Percentiles rank a stretch among this genome's conserved stretches.
phyloP scores from a whole-genome alignment of 257 asterid species.

The Fraxinus anomala region DNA sequence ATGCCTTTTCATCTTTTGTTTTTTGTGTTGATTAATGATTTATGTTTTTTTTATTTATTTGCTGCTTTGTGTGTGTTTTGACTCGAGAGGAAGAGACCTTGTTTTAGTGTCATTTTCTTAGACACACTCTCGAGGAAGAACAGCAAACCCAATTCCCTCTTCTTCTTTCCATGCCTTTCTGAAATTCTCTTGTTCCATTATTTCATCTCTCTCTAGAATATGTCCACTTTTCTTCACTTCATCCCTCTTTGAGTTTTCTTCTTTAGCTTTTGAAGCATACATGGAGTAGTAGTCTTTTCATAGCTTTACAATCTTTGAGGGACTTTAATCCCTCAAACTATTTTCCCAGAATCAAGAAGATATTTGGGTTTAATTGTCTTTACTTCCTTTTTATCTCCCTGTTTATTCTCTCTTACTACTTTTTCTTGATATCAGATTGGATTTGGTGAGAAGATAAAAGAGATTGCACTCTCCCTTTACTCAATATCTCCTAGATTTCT shows the following conservation, averaged over 20 bases:
- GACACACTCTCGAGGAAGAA: conserved; percentile 82
- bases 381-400: neutral
- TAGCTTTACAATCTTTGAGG: conserved; percentile 26
- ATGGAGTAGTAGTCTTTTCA: conserved; percentile 39
- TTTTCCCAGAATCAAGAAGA: conserved; percentile 25
- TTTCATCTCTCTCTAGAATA: conserved; percentile 2
- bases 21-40: neutral
- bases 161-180: conserved; percentile 37
- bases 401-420: conserved; percentile 13
- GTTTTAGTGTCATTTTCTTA: conserved; percentile 84
- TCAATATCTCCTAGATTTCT: neutral
- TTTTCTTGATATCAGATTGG: conserved; percentile 30
- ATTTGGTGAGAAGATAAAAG: conserved; percentile 14
- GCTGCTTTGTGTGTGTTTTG: conserved; percentile 41
- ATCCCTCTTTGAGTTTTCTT: conserved; percentile 26
- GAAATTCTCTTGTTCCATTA: conserved; percentile 28
- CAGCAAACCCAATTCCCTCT: conserved; percentile 44
- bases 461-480: neutral
- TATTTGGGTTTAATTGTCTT: conserved; percentile 4
- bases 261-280: conserved; percentile 38
- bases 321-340: conserved; percentile 27
- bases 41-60: too few relatives aligned
- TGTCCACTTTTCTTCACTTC: neutral
- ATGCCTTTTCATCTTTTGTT: neutral
- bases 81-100: conserved; percentile 57